Conservation (phyloP, 2,329 filamentous ascomycete species). For the Aspergillus sp. region DNA sequence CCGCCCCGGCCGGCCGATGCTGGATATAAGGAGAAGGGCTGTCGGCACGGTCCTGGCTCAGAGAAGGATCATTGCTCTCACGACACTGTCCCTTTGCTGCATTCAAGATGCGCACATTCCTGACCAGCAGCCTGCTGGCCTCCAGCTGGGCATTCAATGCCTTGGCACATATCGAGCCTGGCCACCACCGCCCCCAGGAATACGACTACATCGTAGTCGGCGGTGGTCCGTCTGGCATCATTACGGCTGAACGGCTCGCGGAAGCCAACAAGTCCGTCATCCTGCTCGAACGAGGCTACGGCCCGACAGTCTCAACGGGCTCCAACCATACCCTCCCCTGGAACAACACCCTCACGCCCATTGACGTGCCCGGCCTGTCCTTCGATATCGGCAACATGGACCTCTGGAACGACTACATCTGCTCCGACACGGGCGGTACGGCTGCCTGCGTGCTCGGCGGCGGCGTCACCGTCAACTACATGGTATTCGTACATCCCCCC, state of each 20-base stretch:
- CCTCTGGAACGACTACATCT: conserved; percentile 21
- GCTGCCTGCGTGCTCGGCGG: conserved; percentile 27
- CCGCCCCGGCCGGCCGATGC: too few relatives aligned
- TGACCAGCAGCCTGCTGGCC: too few relatives aligned
- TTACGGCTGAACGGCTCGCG: conserved; percentile 20
- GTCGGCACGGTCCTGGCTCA: too few relatives aligned
- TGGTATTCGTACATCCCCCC: conserved; percentile 44
- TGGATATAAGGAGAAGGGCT: too few relatives aligned
- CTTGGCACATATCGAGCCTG: too few relatives aligned
- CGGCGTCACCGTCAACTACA: conserved; percentile 28
- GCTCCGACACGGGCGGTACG: conserved; percentile 19
- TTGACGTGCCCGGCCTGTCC: conserved; percentile 27
- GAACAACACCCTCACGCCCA: conserved; percentile 21
- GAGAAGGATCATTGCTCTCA: too few relatives aligned
- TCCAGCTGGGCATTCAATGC: too few relatives aligned
- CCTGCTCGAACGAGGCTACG: conserved; percentile 20
- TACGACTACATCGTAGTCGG: conserved; percentile 26
- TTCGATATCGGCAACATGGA: conserved; percentile 19
- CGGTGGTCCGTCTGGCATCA: conserved; percentile 23
- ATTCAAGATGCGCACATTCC: too few relatives aligned
- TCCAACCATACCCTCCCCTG: conserved; percentile 22
- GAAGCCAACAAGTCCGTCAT: conserved; percentile 23
- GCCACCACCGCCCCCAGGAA: too few relatives aligned
- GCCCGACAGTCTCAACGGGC: conserved; percentile 23
- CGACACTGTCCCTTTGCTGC: too few relatives aligned